Evolutionary conservation across 495 filamentous ascomycete species (phyloP).

Genomic region (Aspergillus mulundensis): DNA sequence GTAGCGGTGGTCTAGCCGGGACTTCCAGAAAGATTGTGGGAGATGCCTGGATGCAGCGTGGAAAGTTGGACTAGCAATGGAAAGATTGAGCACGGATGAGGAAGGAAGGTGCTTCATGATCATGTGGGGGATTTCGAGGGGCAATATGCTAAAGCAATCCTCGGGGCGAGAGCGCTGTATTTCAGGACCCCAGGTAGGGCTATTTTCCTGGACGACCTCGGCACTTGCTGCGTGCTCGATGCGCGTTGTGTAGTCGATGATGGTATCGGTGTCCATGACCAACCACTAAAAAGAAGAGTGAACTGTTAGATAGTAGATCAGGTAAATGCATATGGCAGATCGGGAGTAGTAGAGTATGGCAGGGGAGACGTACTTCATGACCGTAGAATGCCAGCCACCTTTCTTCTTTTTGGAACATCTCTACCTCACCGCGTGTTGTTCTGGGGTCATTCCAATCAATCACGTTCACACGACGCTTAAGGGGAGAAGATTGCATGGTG

Average conservation of each 20-base stretch:
- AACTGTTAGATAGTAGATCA: too few species aligned
- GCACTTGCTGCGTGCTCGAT: not conserved
- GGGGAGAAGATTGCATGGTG: not conserved
- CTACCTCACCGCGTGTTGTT: not conserved
- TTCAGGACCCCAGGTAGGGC: not conserved
- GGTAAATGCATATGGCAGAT: too few species aligned
- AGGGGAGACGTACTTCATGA: too few species aligned
- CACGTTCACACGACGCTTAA: not conserved
- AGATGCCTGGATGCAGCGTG: not conserved
- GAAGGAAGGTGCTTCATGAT: not conserved
- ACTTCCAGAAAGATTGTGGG: slow-evolving; percentile 4
- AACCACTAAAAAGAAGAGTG: not conserved
- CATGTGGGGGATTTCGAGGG: not conserved
- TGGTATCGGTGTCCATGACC: not conserved
- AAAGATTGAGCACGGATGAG: not conserved
- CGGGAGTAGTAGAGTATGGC: too few species aligned
- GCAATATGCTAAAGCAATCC: not conserved
- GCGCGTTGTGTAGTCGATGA: not conserved
- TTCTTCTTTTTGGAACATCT: too few species aligned
- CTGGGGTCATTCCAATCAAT: not conserved
- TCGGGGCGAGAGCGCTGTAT: not conserved
- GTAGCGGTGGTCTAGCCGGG: not conserved
- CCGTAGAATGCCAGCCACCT: too few species aligned
- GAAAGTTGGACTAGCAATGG: not conserved
- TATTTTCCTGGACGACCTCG: not conserved